Evolutionary conservation across 106 monocot genomes (phyloP), one percentile per base, ranked within the genome.

Genomic region (Dendrobium officinale): DNA sequence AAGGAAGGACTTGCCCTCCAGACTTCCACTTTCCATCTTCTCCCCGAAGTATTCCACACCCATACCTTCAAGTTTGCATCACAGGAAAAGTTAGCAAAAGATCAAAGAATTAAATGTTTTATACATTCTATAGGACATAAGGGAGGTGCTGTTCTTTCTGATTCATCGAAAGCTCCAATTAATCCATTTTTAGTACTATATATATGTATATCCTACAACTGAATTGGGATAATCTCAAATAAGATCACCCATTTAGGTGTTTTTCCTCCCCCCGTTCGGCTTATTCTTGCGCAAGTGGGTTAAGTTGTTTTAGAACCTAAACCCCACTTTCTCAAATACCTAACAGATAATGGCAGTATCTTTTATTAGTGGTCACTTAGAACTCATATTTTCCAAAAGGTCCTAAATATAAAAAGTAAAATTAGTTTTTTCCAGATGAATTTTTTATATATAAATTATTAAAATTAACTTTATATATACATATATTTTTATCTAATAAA

Each of bases 21-120:
- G 6, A 49, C 61, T 73, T 55, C 77, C 83, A 40, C 3, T 20
- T 19, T 19, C 78, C 9, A 13, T 47, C 51, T 80, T 78, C 33
- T 85, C 84, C 2, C 41, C 67, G 47, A 91, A 89, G 79, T 84
- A 89, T 24, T 83, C 87, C 0, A 16, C 43, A 77, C 83, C 88
- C 9, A 93, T 33, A 26, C 86, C 90, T 90, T 77, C 70, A 83
- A 79, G 7, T 72, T 17, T 17, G 51, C 72, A 72, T 40, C 17
- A 72, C 72, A 72, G 10, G 33, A 47, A 48, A 47, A 75, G 24
- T 66, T 66, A 22, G 26, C n/a, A 24, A 22, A 66, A 66, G 26
- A 26, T 22, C 0, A n/a, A 66, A 6, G 22, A 66, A 66, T 24
- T 7, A 26, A 26, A 26, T 66, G 26, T 66, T 24, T 22, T 61